Evolutionary conservation across 176 grass and related monocot genomes (phyloP).

Genomic region (Raddia guianensis): DNA sequence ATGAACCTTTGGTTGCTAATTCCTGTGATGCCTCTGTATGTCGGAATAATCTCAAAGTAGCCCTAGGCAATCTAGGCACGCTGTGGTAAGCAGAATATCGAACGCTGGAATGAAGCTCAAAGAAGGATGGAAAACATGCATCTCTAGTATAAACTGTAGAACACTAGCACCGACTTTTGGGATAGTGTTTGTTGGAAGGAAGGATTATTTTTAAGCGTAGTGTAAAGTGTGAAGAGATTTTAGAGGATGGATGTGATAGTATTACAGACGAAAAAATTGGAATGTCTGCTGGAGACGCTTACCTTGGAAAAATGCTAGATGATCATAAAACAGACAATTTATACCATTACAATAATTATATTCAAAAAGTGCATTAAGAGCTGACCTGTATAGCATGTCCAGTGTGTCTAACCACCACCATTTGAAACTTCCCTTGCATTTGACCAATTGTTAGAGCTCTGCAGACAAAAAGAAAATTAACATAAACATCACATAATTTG

Average conservation of each 20-base stretch:
- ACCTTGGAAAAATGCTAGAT: slow-evolving; percentile 24
- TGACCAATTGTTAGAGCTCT: slow-evolving; percentile 97
- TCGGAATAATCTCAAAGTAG: neutral
- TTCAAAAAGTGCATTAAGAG: slow-evolving; percentile 30
- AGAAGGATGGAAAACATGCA: neutral
- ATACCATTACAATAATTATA: slow-evolving; percentile 11
- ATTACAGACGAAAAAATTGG: too few species aligned
- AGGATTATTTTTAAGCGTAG: too few species aligned
- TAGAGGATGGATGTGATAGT: too few species aligned
- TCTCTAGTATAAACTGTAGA: too few species aligned
- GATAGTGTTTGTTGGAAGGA: too few species aligned
- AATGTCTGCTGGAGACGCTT: neutral
- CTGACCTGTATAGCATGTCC: slow-evolving; percentile 98
- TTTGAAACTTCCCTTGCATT: slow-evolving; percentile 99
- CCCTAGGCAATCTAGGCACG: slow-evolving; percentile 13
- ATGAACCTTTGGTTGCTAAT: slow-evolving; percentile 17
- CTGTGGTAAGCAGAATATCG: neutral
- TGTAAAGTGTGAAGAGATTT: too few species aligned
- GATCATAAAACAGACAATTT: neutral
- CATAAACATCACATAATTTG: slow-evolving; percentile 29
- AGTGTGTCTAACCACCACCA: slow-evolving; percentile 82
- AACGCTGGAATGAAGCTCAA: neutral
- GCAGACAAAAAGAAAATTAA: slow-evolving; percentile 39
- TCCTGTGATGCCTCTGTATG: neutral
- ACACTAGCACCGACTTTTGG: too few species aligned